Base-by-base conservation (phyloP, 2,329 filamentous ascomycete species). In the Calonectria hongkongensis region DNA sequence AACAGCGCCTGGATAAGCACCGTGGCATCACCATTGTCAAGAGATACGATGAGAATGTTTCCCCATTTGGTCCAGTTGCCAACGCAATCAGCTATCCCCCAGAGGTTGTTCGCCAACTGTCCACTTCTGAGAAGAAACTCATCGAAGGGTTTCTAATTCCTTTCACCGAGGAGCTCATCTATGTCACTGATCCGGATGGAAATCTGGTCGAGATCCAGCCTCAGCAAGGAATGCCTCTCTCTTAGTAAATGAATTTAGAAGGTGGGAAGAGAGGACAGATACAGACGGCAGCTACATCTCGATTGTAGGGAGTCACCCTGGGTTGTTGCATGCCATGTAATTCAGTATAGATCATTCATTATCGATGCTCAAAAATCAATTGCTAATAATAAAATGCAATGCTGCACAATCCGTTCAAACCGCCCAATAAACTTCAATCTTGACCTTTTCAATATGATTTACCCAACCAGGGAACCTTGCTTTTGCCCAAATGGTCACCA, bases 401-500 rank as follows among this genome's bases (percentile, higher is more conserved):
- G 7, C 3, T 28, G 16, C 8, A 18, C 12, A 43, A 18, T 27
- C 27, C 28, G 8, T 43, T 78, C 68, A 85, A 50, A 90, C 73
- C 81, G 89, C 88, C 89, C 90, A 93, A 78, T 90, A 92, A 30
- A 92, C 85, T 70, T 90, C 88, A 36, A 92, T 82, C 79, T 86
- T 85, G 2, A 89, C 87, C 15, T 82, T 84, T 58, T 88, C 80
- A 12, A 92, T 80, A 15, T 82, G 66, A 73, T 92, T 92, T 1
- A 67, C 56, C 91, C 91, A 93, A 0, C 83, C 87, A 0, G 79
- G 81, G 68, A 90, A 92, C 71, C 91, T 86, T 2, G 89, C 86
- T 81, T 89, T 91, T 0, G 84, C 90, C 91, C 91, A 93, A 2
- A 93, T 78, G 0, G 90, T 92, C 13, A 93, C 82, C 21, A 91